phyloP scores from a whole-genome alignment of 305 asterid species.

The Ajuga reptans region DNA sequence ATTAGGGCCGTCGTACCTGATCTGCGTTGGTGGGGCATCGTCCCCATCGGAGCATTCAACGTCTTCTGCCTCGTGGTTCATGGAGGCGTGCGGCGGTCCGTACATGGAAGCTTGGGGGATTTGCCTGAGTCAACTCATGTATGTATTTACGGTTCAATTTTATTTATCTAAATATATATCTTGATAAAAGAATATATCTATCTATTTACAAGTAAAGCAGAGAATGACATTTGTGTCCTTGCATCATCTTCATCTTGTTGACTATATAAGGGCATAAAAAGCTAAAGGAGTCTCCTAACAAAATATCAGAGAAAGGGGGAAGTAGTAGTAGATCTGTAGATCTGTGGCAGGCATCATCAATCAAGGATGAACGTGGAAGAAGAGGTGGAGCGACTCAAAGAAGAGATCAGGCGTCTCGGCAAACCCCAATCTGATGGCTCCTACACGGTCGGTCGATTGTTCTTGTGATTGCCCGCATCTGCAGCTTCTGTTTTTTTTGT shows the following conservation, averaged over 20 bases:
- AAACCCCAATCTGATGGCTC: slow-evolving; percentile 78
- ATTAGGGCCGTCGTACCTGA: slow-evolving; percentile 41
- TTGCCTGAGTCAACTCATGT: slow-evolving; percentile 31
- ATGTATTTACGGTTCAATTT: background rate
- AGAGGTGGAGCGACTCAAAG: slow-evolving; percentile 71
- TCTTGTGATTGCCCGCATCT: too few relatives aligned
- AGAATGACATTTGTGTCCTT: too few relatives aligned
- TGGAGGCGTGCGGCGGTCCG: slow-evolving; percentile 44
- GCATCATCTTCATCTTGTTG: too few relatives aligned
- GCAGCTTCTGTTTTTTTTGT: too few relatives aligned
- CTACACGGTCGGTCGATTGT: slow-evolving; percentile 59
- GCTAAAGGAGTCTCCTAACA: background rate
- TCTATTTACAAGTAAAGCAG: too few relatives aligned
- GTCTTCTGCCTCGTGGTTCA: slow-evolving; percentile 37
- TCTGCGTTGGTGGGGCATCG: slow-evolving; percentile 44
- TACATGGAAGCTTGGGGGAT: slow-evolving; percentile 29
- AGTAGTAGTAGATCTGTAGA: background rate
- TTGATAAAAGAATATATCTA: too few relatives aligned
- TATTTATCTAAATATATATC: too few relatives aligned
- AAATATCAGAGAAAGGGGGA: background rate
- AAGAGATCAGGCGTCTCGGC: slow-evolving; percentile 84
- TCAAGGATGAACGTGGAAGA: slow-evolving; percentile 78
- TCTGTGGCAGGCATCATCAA: background rate
- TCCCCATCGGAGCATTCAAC: slow-evolving; percentile 37
- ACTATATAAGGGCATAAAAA: background rate